These are phyloP conservation scores for Tetraselmis striata DNA, from an alignment of 139 green algal genomes.

Conservation along the genomic window DNA sequence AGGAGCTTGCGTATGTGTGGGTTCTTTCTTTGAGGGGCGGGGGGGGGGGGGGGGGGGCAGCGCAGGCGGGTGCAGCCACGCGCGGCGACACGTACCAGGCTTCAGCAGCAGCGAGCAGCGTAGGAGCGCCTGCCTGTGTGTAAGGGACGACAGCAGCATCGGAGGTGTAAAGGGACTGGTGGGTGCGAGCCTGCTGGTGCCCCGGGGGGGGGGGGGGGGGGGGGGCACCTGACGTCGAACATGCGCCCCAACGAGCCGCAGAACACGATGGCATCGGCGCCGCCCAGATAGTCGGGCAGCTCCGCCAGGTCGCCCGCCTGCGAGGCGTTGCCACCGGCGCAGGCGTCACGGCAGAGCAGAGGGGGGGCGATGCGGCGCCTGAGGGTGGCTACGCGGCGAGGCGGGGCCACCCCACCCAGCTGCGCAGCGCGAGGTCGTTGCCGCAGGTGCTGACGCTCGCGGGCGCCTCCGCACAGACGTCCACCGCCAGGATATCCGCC, in stretches of 20 bases:
- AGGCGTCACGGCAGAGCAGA: neutral
- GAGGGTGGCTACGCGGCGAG: neutral
- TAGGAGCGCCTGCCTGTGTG: no score
- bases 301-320: neutral
- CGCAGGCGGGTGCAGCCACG: no score
- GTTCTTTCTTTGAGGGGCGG: no score
- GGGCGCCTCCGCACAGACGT: constrained; percentile 28
- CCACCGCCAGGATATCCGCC: constrained; percentile 58
- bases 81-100: no score
- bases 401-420: neutral
- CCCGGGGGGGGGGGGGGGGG: no score
- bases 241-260: neutral
- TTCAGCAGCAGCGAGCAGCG: no score
- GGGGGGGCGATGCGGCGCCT: neutral
- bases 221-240: neutral
- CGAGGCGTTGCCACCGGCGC: neutral
- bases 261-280: neutral
- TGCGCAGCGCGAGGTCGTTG: neutral
- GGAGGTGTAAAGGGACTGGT: no score
- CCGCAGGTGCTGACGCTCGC: neutral
- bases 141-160: no score
- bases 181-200: no score
- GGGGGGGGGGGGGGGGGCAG: no score
- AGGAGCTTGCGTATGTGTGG: no score
- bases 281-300: neutral